A percentile compares a stretch with the other conserved stretches of the same genome.
Evolutionary conservation across 73 alveolate species (phyloP).

Genomic region (Tetrahymena elliotti): DNA sequence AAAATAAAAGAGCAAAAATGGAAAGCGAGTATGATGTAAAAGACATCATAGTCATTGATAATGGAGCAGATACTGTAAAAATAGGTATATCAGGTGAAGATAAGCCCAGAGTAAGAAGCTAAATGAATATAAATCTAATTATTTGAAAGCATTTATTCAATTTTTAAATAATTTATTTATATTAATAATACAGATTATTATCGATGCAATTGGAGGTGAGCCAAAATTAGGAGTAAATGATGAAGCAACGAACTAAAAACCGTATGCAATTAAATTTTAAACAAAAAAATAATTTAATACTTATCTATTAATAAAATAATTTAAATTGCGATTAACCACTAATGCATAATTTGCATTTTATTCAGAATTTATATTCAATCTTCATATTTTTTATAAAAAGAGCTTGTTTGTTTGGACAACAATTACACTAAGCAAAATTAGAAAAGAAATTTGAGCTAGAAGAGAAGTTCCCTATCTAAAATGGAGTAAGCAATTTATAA

Average conservation of each 20-base stretch:
- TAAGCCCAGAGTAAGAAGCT: slow-evolving; percentile 19
- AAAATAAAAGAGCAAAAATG: slow-evolving; percentile 28
- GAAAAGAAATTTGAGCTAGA: not conserved
- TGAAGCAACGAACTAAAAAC: slow-evolving; percentile 30
- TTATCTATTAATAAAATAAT: not conserved
- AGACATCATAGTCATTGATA: slow-evolving; percentile 34
- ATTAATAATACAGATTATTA: not conserved
- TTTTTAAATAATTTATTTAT: not conserved
- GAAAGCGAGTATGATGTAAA: slow-evolving; percentile 32
- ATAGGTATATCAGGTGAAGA: slow-evolving; percentile 44
- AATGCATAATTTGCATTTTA: not conserved
- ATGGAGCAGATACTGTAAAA: slow-evolving; percentile 40
- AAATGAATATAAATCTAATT: not conserved
- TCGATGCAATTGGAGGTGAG: slow-evolving; percentile 21
- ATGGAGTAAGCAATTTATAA: not conserved
- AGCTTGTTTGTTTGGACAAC: not conserved
- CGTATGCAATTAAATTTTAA: not conserved
- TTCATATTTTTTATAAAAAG: not conserved
- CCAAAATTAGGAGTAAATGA: slow-evolving; percentile 12
- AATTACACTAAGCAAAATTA: not conserved
- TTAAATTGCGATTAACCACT: not conserved
- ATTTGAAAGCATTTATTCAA: not conserved
- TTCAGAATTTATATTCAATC: too few species aligned
- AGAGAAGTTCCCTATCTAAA: not conserved
- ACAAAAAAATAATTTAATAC: not conserved